Evolutionary conservation across 192 early-diverging fungal species (phyloP).

Genomic region (Coemansia sp.): DNA sequence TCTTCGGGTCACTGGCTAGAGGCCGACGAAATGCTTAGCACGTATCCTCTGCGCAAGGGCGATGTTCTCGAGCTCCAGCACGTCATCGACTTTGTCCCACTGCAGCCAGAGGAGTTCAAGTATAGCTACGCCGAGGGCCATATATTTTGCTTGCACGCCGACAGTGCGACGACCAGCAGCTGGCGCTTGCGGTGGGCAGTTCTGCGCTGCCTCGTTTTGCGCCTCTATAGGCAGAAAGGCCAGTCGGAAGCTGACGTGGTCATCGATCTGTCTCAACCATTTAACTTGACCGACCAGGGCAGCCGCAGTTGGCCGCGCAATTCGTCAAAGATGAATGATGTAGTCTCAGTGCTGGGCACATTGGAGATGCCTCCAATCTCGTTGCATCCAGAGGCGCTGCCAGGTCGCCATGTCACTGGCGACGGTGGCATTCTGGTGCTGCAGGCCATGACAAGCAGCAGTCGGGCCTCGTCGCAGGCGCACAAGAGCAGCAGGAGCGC

Average conservation of each 20-base stretch:
- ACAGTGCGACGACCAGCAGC: conserved; percentile 11
- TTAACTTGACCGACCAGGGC: conserved; percentile 48
- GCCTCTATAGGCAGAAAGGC: conserved; percentile 45
- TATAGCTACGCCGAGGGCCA: conserved; percentile 55
- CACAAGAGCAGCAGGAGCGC: conserved; percentile 11
- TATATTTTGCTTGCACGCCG: conserved; percentile 41
- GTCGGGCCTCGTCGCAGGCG: conserved; percentile 15
- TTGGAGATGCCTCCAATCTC: conserved; percentile 8
- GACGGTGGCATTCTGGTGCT: conserved; percentile 48
- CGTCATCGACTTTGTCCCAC: conserved; percentile 51
- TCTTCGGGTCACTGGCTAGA: conserved; percentile 60
- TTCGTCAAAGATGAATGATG: conserved; percentile 20
- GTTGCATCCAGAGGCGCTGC: neutral
- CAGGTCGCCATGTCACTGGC: conserved; percentile 8
- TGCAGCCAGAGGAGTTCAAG: conserved; percentile 56
- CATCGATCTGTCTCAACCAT: conserved; percentile 40
- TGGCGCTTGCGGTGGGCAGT: conserved; percentile 58
- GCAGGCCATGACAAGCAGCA: conserved; percentile 24
- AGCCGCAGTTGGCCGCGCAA: conserved; percentile 43
- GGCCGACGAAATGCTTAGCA: conserved; percentile 52
- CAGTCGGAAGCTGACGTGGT: conserved; percentile 31
- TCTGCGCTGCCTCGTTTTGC: conserved; percentile 39
- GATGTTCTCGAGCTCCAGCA: conserved; percentile 60
- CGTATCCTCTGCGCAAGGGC: conserved; percentile 50
- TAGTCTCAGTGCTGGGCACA: neutral